Evolutionary conservation across 768 basidiomycete species (phyloP).

Genomic region (Chalciporus sphaerocephalus): DNA sequence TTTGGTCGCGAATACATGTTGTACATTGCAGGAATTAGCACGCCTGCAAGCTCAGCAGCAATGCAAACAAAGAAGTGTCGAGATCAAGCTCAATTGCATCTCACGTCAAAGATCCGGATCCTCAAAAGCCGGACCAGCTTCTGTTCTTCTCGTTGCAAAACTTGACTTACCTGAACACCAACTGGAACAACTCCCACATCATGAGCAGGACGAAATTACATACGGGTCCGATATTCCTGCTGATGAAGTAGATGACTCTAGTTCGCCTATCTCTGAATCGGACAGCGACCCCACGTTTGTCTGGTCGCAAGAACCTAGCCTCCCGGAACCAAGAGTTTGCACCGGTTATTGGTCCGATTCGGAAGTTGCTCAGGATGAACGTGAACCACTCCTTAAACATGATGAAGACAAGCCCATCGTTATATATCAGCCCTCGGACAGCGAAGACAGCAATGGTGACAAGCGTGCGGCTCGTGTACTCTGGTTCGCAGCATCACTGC

Average conservation of each 20-base stretch:
- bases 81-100: slow-evolving; percentile 40
- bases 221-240: not conserved
- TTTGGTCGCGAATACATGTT: slow-evolving; percentile 48
- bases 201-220: not conserved
- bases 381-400: slow-evolving; percentile 12
- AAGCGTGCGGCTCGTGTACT: slow-evolving; percentile 4
- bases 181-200: not conserved
- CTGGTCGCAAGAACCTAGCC: slow-evolving; percentile 11
- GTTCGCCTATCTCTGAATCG: slow-evolving; percentile 10
- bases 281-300: slow-evolving; percentile 4
- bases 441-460: slow-evolving; percentile 3
- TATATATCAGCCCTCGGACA: slow-evolving; percentile 19
- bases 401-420: slow-evolving; percentile 9
- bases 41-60: slow-evolving; percentile 42
- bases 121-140: slow-evolving; percentile 9
- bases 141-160: slow-evolving; percentile 17
- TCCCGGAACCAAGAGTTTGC: slow-evolving; percentile 8
- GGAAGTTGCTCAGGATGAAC: slow-evolving; percentile 19
- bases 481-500: slow-evolving; percentile 37
- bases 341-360: slow-evolving; percentile 25
- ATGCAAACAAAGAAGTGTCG: slow-evolving; percentile 39
- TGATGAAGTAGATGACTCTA: slow-evolving; percentile 13
- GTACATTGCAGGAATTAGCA: slow-evolving; percentile 50
- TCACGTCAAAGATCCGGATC: slow-evolving; percentile 12
- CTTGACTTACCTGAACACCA: slow-evolving; percentile 12